A percentile compares a stretch with the other conserved stretches of the same genome.
Evolutionary conservation across 805 yeast species (phyloP).

Genomic region (Pichia californica): DNA sequence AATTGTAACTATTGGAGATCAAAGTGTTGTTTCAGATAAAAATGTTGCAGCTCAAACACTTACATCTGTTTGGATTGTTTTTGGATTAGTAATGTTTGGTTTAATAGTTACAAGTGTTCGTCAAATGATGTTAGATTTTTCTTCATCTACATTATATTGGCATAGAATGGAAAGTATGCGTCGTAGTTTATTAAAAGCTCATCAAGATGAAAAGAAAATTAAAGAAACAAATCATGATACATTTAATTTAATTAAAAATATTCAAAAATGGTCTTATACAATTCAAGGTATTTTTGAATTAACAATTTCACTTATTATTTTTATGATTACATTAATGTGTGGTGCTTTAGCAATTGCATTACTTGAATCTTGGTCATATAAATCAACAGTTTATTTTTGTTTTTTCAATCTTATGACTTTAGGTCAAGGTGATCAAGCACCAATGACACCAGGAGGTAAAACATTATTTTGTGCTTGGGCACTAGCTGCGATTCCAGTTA

Average conservation of each 20-base stretch:
- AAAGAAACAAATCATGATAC: conserved; percentile 35
- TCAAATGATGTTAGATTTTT: conserved; percentile 52
- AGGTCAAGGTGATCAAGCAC: conserved; percentile 78
- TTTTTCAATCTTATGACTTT: conserved; percentile 71
- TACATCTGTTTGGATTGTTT: conserved; percentile 54
- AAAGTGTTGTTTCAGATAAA: conserved; percentile 54
- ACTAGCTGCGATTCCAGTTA: conserved; percentile 73
- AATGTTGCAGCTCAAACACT: conserved; percentile 50
- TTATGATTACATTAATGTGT: conserved; percentile 57
- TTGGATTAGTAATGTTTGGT: conserved; percentile 71
- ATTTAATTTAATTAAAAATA: conserved; percentile 49
- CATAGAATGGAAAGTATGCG: conserved; percentile 54
- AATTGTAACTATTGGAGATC: conserved; percentile 72
- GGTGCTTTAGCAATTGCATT: conserved; percentile 63
- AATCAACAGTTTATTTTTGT: conserved; percentile 67
- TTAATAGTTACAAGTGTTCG: conserved; percentile 66
- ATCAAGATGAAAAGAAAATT: background rate
- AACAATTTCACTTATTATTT: conserved; percentile 34
- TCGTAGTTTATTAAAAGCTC: conserved; percentile 17
- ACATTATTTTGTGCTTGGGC: conserved; percentile 78
- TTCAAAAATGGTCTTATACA: conserved; percentile 37
- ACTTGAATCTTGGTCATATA: conserved; percentile 68
- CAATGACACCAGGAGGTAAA: conserved; percentile 56
- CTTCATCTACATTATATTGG: conserved; percentile 60
- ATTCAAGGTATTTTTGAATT: conserved; percentile 37